Base-by-base conservation (phyloP, 768 basidiomycete genomes). In the Lyophyllum atratum region DNA sequence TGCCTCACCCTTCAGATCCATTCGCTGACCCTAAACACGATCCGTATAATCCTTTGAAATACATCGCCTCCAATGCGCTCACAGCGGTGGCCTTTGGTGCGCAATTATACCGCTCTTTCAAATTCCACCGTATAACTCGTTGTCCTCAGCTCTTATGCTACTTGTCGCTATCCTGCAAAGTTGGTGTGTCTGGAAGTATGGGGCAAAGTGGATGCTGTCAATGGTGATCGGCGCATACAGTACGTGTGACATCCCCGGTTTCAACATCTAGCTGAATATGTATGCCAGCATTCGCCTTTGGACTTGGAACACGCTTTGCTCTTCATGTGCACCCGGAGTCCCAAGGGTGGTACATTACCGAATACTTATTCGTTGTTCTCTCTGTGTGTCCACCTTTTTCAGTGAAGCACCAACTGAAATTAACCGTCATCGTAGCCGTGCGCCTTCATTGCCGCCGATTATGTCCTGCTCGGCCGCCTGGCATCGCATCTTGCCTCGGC, bases 401-500 rank as follows among this genome's bases (percentile, higher is more conserved):
- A 25, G 6, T n/a, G 4, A 19, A 5, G 8, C 21, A 5, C 21
- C n/a, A 10, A 49, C n/a, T 45, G 29, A 9, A 19, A 21, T 14
- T 31, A 26, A 48, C 37, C 12, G 25, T 46, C 28, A 17, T 22
- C 52, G 46, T 49, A 86, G 84, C 88, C 89, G 4, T 91, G 90
- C 65, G 88, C 86, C 25, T 90, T 90, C 71, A 33, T 33, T 33
- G 31, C 31, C 31, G 31, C 31, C 12, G 31, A 33, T 33, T 90
- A 91, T 63, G 72, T 89, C 54, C 76, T 89, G 19, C 78, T 90
- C 1, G 86, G 87, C 10, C 81, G 80, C 12, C 68, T 92, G 3
- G 83, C 86, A 5, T 73, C 68, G 22, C 74, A 80, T 59, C 69
- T 90, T 6, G 63, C 73, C 10, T 76, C 76, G 33, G 74, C 78